Base-by-base conservation (phyloP, 1,284 basidiomycete genomes). In the Xerocomus minutiporus region DNA sequence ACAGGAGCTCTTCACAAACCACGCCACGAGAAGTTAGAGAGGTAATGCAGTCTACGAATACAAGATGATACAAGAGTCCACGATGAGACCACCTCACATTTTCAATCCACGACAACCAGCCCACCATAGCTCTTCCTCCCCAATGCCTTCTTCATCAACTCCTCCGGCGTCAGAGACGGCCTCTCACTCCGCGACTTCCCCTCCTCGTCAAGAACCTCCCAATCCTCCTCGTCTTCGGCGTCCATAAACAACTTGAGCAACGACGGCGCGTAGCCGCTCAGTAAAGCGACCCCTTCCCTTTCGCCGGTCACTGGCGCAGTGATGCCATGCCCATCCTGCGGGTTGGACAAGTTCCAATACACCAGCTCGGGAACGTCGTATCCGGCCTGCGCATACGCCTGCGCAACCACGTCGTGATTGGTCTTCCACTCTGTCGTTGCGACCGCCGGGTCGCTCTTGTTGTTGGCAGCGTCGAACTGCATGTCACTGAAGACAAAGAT, bases 401-500 rank as follows among this genome's bases (percentile, higher is more conserved):
- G 38, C 2, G 29, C 36, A 43, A 48, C 15, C 36, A 46, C 50
- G 5, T 51, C 42, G 20, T 88, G 78, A 49, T 79, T 84, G 25
- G 86, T 87, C 59, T 78, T 73, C 79, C 83, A 86, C 5, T 61
- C 46, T 0, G 44, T 52, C 0, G 56, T 52, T 26, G 36, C 8
- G 2, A 8, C 8, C 31, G 5, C 31, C 7, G 20, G 13, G 35
- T 11, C 26, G 6, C 17, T 5, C 28, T 13, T 4, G 1, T 1
- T 5, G 9, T 32, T 23, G 17, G 49, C 50, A 3, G 54, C 51
- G 63, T 89, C 83, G 57, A 89, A 89, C 68, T 88, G 85, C 87
- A 89, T 88, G 61, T 89, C 85, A 5, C 78, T 79, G 65, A 90
- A 89, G 40, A 88, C 75, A 61, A 89, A 88, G 0, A 90, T 67